These are phyloP conservation scores for Naganishia randhawae DNA, from an alignment of 768 basidiomycete species.

Conservation along the genomic window DNA sequence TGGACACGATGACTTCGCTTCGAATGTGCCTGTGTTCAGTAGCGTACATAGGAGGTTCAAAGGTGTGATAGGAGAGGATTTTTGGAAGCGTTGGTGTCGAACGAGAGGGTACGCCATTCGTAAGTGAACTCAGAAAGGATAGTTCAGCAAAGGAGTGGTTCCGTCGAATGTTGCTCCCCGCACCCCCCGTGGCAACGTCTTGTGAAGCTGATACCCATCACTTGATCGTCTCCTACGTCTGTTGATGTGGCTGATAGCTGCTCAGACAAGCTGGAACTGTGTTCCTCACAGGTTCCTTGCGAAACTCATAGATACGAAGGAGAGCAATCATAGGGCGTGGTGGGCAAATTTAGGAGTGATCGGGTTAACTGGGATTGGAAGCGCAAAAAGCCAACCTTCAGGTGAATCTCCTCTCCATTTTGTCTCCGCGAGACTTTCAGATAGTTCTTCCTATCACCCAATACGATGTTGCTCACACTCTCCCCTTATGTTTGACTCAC, in stretches of 20 bases:
- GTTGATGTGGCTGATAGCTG: not conserved
- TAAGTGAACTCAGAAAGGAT: too few species aligned
- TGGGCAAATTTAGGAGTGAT: too few species aligned
- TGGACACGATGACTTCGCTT: not conserved
- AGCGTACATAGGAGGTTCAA: not conserved
- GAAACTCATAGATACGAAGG: not conserved
- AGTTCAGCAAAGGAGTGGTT: too few species aligned
- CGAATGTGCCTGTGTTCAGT: not conserved
- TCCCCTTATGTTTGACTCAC: not conserved
- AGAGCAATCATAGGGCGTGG: not conserved
- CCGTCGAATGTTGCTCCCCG: too few species aligned
- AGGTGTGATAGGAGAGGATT: constrained; percentile 2
- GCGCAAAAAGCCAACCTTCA: too few species aligned
- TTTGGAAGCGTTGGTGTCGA: constrained; percentile 14
- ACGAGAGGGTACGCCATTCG: not conserved
- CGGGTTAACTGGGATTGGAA: too few species aligned
- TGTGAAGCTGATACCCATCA: not conserved
- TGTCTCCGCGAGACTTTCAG: not conserved
- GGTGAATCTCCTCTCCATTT: too few species aligned
- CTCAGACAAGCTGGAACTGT: not conserved
- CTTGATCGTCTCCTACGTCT: not conserved
- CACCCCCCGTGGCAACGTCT: too few species aligned
- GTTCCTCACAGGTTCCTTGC: not conserved
- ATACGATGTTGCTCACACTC: not conserved
- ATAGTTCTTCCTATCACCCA: not conserved